A percentile compares a stretch with the other conserved stretches of the same genome.
phyloP scores from a whole-genome alignment of 2,329 filamentous ascomycete genomes.

The Aspergillus spinulosporus region DNA sequence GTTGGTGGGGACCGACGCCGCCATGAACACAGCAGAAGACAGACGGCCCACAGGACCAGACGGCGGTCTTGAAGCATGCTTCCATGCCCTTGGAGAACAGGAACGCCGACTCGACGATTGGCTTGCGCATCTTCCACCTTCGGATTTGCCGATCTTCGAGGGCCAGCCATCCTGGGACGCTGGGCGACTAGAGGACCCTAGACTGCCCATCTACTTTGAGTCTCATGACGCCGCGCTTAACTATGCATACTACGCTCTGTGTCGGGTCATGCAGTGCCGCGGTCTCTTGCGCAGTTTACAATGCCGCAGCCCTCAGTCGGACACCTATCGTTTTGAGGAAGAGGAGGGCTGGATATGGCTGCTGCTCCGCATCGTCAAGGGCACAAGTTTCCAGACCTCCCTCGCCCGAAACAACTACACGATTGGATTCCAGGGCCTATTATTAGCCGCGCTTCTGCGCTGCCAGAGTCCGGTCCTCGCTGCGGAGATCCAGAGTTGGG shows the following conservation, averaged over 20 bases:
- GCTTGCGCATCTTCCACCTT: constrained; percentile 19
- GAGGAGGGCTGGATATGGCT: constrained; percentile 17
- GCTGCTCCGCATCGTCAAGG: constrained; percentile 20
- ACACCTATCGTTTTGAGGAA: background rate
- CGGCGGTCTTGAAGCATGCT: no score
- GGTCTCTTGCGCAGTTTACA: constrained; percentile 11
- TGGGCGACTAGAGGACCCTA: background rate
- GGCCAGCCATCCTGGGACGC: no score
- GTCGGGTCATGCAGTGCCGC: constrained; percentile 27
- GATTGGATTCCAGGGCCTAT: constrained; percentile 28
- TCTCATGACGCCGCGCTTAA: constrained; percentile 28
- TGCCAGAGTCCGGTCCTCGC: constrained; percentile 20
- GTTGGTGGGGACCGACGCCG: constrained; percentile 10
- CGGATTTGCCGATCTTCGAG: constrained; percentile 17
- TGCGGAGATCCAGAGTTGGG: constrained; percentile 23
- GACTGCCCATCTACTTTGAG: constrained; percentile 14
- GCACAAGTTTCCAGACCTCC: constrained; percentile 18
- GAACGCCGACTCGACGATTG: constrained; percentile 21
- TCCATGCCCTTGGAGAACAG: background rate
- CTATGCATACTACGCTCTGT: constrained; percentile 27
- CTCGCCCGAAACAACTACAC: constrained; percentile 26
- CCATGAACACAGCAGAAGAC: no score
- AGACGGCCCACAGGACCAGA: no score
- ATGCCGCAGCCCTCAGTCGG: background rate
- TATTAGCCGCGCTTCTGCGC: constrained; percentile 24